Conservation (phyloP, 176 grass and related monocot genomes). For the Dendrocalamus sinicus region DNA sequence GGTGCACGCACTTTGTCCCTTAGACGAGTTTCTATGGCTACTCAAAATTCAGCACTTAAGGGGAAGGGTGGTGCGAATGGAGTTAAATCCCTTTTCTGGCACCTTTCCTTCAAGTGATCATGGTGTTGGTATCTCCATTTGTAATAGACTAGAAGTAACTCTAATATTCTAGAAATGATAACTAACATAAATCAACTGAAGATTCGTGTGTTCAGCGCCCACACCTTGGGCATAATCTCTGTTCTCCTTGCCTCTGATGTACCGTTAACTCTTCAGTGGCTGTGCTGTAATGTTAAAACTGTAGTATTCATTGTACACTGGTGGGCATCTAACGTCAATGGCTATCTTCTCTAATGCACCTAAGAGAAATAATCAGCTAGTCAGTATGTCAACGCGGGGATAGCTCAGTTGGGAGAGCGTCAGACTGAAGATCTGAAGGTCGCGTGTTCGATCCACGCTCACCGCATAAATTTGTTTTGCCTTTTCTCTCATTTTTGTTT, state of each 20-base stretch:
- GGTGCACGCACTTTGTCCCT: background rate
- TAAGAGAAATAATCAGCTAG: too few relatives aligned
- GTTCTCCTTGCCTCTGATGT: background rate
- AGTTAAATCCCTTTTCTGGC: background rate
- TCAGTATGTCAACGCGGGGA: constrained; percentile 33
- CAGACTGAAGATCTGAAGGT: constrained; percentile 99
- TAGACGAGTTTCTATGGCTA: background rate
- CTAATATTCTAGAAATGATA: constrained; percentile 29
- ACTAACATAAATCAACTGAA: constrained; percentile 26
- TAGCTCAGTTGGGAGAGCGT: constrained; percentile 99
- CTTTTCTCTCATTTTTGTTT: background rate
- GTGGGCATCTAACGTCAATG: too few relatives aligned
- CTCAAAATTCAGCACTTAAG: background rate
- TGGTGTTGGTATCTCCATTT: constrained; percentile 19
- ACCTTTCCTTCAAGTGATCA: background rate
- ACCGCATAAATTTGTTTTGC: constrained; percentile 34
- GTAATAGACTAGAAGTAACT: constrained; percentile 46
- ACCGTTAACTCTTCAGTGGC: background rate
- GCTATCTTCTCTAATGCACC: background rate
- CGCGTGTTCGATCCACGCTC: constrained; percentile 96
- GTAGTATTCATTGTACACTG: background rate
- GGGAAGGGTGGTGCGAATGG: background rate
- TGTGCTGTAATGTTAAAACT: constrained; percentile 7
- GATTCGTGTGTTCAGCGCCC: constrained; percentile 14
- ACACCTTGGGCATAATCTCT: background rate